Evolutionary conservation across 2,329 filamentous ascomycete species (phyloP).

Genomic region (Tympanopsis confertula): DNA sequence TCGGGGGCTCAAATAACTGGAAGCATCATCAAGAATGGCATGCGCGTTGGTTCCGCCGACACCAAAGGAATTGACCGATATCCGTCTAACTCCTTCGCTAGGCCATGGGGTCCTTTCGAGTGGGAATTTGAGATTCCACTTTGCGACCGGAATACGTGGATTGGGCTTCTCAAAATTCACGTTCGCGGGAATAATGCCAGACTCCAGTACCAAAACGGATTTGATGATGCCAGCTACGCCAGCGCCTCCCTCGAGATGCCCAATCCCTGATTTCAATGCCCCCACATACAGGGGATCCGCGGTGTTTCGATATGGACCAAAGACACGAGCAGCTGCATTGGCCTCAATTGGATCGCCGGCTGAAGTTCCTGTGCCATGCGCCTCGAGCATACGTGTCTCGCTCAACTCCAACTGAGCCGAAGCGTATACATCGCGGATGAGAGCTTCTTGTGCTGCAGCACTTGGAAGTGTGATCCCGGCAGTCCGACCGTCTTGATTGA

Average conservation of each 20-base stretch:
- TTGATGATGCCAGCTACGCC: slow-evolving; percentile 17
- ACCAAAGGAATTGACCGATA: slow-evolving; percentile 25
- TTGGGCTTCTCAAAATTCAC: slow-evolving; percentile 6
- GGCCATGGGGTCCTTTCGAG: too few relatives aligned
- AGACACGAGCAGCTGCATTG: slow-evolving; percentile 12
- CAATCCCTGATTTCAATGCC: slow-evolving; percentile 18
- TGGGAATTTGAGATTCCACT: slow-evolving; percentile 8
- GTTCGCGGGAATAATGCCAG: slow-evolving; percentile 12
- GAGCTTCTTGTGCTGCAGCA: slow-evolving; percentile 12
- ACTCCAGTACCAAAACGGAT: slow-evolving; percentile 13
- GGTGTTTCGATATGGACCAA: slow-evolving; percentile 5
- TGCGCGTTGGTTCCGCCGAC: slow-evolving; percentile 33
- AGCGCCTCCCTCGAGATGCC: slow-evolving; percentile 15
- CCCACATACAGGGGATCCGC: slow-evolving; percentile 13
- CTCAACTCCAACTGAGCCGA: slow-evolving; percentile 12
- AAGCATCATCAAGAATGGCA: slow-evolving; percentile 18
- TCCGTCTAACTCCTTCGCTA: too few relatives aligned
- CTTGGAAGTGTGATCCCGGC: slow-evolving; percentile 20
- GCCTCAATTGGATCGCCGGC: slow-evolving; percentile 24
- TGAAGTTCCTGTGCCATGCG: slow-evolving; percentile 25
- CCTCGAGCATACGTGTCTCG: slow-evolving; percentile 19
- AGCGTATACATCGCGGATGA: slow-evolving; percentile 17
- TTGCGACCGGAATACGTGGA: slow-evolving; percentile 7
- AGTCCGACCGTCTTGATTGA: slow-evolving; percentile 19
- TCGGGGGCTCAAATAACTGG: slow-evolving; percentile 2